phyloP scores from a whole-genome alignment of 164 flowering plant species.

The Aristolochia fimbriata region DNA sequence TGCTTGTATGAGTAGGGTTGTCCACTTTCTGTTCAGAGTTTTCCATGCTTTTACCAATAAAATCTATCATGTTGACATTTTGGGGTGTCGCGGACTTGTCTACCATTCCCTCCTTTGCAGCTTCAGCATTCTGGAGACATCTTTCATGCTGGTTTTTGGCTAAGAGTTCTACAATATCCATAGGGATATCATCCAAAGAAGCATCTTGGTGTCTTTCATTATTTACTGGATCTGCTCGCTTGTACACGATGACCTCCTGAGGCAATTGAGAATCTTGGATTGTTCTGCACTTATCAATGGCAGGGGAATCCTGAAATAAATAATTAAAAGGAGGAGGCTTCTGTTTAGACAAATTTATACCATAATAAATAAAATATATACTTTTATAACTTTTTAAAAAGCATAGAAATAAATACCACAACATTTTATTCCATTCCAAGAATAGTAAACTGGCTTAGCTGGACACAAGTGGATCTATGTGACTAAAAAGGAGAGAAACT shows the following conservation, averaged over 20 bases:
- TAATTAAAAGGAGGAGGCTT: no score
- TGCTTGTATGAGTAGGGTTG: conserved; percentile 9
- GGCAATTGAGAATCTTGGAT: conserved; percentile 12
- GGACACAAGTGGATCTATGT: no score
- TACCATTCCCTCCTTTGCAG: conserved; percentile 4
- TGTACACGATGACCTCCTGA: conserved; percentile 12
- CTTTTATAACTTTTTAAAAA: no score
- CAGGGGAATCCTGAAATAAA: not conserved
- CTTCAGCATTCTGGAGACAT: conserved; percentile 29
- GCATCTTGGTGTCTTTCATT: conserved; percentile 24
- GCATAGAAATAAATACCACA: no score
- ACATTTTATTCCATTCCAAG: no score
- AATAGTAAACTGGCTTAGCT: no score
- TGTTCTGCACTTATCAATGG: conserved; percentile 11
- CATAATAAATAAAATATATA: no score
- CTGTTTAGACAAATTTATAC: no score
- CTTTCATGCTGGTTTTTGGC: conserved; percentile 72
- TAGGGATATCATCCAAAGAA: conserved; percentile 57
- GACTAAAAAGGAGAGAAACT: no score
- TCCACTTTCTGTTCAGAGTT: conserved; percentile 15
- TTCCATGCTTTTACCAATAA: conserved; percentile 8
- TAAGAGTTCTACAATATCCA: conserved; percentile 83
- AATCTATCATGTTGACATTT: not conserved
- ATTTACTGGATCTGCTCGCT: conserved; percentile 8
- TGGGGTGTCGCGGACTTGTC: no score